Conservation (phyloP, 2,329 filamentous ascomycete genomes). For the Sphaerulina populicola region DNA sequence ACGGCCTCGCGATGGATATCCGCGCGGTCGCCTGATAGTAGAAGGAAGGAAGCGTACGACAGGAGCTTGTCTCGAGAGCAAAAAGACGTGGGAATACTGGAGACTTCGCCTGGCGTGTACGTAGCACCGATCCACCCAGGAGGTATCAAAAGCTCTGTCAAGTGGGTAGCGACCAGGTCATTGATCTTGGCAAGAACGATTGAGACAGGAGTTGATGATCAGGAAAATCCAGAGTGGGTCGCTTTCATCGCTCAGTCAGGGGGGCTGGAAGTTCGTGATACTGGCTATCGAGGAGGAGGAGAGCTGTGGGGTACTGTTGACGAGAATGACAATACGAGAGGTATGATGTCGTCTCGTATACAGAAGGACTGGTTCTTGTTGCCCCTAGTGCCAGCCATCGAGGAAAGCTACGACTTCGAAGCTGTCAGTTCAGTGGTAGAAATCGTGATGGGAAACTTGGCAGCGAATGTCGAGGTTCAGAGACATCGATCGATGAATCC, state of each 20-base stretch:
- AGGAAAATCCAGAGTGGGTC: not conserved
- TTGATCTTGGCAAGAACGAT: not conserved
- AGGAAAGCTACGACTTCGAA: not conserved
- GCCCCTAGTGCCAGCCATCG: not conserved
- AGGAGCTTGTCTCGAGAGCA: not conserved
- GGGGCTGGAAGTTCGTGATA: not conserved
- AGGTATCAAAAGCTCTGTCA: not conserved
- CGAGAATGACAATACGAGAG: not conserved
- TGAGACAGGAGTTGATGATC: not conserved
- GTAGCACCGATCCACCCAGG: not conserved
- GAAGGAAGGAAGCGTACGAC: not conserved
- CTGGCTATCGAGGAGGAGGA: not conserved
- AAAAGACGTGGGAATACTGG: not conserved
- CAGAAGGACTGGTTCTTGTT: not conserved
- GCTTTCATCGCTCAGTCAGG: not conserved
- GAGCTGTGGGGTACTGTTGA: not conserved
- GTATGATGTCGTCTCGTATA: not conserved
- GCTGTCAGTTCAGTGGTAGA: not conserved
- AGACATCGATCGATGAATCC: not conserved
- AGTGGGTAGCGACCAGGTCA: not conserved
- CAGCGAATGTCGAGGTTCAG: not conserved
- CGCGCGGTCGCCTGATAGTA: not conserved
- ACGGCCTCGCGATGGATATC: not conserved
- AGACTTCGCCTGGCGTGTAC: not conserved
- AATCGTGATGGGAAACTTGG: not conserved